Base-by-base conservation (phyloP, 2,329 filamentous ascomycete genomes). In the Beauveria rudraprayagi region DNA sequence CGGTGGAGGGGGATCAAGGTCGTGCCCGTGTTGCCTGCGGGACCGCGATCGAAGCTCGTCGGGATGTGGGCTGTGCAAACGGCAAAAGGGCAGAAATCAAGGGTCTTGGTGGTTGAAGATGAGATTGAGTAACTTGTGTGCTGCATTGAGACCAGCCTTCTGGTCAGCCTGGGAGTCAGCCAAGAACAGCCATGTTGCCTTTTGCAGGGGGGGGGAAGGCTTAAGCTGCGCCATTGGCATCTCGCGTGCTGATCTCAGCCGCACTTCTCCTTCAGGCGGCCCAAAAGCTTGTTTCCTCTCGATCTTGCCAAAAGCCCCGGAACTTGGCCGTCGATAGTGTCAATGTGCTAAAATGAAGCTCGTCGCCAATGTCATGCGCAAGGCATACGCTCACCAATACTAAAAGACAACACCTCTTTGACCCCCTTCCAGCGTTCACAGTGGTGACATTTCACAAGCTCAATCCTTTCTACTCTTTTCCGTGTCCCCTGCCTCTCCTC, bases 81-180 rank as follows among this genome's bases (percentile, higher is more conserved):
- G 30, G 30, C 30, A 34, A 34, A 19, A n/a, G 9, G 19, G 2
- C 10, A 24, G 30, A 14, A 34, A 34, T 14, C 30, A 5, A 34
- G 30, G 11, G 30, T 34, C 30, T 34, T 11, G 30, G 30, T 34
- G 30, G 17, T 24, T 37, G 30, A 3, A 19, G 10, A 34, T 14
- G 3, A 16, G 11, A 24, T 6, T 34, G n/a, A 37, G 11, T 11
- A 34, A 34, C 30, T 34, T 34, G 30, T 34, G 30, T 34, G 30
- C 30, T 34, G 30, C 30, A 34, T 34, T 34, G 30, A 14, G 30
- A 34, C 30, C 10, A 34, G 22, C 22, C 22, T 10, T 28, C 43
- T n/a, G 44, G 56, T 59, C 56, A 52, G 56, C 56, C 56, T 53
- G 1, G 26, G n/a, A 52, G 47, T 59, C 48, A 53, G 56, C 28